Base-by-base conservation (phyloP, 768 basidiomycete species). In the Pleurotus citrinopileatus region DNA sequence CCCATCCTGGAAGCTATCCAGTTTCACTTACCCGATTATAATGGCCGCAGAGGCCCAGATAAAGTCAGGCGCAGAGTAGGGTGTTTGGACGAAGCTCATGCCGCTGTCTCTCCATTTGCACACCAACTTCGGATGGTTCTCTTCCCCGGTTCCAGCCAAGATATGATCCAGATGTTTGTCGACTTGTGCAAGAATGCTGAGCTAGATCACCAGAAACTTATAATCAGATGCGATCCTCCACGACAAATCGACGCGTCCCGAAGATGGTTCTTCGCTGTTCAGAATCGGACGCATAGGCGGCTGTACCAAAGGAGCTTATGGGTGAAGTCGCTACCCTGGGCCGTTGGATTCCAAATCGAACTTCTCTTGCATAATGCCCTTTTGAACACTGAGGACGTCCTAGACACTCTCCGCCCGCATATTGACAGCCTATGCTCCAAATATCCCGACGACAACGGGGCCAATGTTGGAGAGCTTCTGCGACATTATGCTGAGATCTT, bases 261-360 rank as follows among this genome's bases (percentile, higher is more conserved):
- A 3, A 73, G 67, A 34, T 71, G 66, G 0, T 84, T 89, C 57
- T 92, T 87, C 62, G 59, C 71, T 0, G 58, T 61, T 8, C n/a
- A 10, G 29, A 37, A 34, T 25, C 48, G 48, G 15, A n/a, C 7
- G 15, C 34, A 51, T 10, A 79, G 68, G 56, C 67, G 70, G 3
- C 72, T 91, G 2, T 67, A 75, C 55, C 68, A 67, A 7, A 63
- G 89, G 7, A 69, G 72, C 13, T 63, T 60, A 13, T 74, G 74
- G 68, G 58, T 87, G 38, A 64, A 65, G 26, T 67, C 64, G 3
- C 74, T 85, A 42, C 72, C 78, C 12, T 92, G 87, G 87, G 67
- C 71, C 3, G 75, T 90, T 27, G 86, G 84, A 0, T 94, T 91
- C 63, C 91, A 94, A 65, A 69, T 91, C 25, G 89, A 89, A 64